These are phyloP conservation scores for Groenewaldozyma sp. DNA, from an alignment of 1,139 yeast genomes.

Conservation along the genomic window DNA sequence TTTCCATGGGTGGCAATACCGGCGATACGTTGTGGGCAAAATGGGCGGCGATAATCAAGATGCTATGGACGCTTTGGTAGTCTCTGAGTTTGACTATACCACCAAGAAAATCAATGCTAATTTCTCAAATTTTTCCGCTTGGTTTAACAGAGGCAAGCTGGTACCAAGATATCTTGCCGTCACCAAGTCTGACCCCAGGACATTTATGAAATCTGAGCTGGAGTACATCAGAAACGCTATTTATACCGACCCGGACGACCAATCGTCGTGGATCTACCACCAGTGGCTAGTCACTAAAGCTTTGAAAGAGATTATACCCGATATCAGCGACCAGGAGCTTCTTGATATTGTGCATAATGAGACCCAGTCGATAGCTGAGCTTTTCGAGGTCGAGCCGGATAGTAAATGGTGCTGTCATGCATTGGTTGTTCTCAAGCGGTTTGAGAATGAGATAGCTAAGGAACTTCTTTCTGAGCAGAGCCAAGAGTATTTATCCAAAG, in stretches of 20 bases:
- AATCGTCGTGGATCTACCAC: constrained; percentile 84
- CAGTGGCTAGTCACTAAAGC: constrained; percentile 67
- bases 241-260: constrained; percentile 89
- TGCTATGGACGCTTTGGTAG: no score
- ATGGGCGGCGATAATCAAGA: constrained; percentile 34
- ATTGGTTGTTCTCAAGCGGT: constrained; percentile 21
- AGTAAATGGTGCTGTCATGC: constrained; percentile 32
- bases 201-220: constrained; percentile 49
- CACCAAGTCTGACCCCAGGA: constrained; percentile 20
- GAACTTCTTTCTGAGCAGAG: not conserved
- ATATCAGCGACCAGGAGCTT: constrained; percentile 18
- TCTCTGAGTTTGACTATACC: constrained; percentile 65
- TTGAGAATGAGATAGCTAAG: constrained; percentile 10
- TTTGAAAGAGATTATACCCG: constrained; percentile 26
- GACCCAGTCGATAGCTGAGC: constrained; percentile 26
- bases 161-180: constrained; percentile 42
- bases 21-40: constrained; percentile 58
- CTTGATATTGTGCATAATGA: constrained; percentile 24
- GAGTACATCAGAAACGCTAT: constrained; percentile 71
- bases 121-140: constrained; percentile 89
- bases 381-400: constrained; percentile 33
- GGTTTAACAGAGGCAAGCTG: constrained; percentile 82
- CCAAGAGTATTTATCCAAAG: constrained; percentile 13
- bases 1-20: constrained; percentile 93
- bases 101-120: constrained; percentile 68